A percentile compares a stretch with the other conserved stretches of the same genome.
Conservation (phyloP, 1,139 yeast species). For the Lodderomyces margitis region DNA sequence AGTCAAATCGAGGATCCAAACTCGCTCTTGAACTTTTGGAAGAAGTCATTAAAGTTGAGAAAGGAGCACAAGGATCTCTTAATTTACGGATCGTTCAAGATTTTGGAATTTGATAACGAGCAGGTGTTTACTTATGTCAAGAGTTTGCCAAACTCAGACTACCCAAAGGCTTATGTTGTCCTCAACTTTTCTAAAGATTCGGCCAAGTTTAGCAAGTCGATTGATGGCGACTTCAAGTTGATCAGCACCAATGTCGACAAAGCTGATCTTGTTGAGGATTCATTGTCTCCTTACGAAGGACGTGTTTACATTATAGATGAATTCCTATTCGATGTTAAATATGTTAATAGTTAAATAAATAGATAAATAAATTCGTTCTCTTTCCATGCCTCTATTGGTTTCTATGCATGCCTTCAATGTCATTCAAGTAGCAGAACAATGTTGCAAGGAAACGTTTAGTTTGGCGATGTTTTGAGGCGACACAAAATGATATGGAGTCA, state of each 20-base stretch:
- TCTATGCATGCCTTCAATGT: conserved; percentile 1
- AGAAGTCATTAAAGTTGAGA: conserved; percentile 41
- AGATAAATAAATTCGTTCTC: conserved; percentile 1
- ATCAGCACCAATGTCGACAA: conserved; percentile 25
- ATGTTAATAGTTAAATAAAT: conserved; percentile 11
- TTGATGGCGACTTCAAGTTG: conserved; percentile 31
- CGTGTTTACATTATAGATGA: conserved; percentile 31
- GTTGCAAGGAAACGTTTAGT: conserved; percentile 80
- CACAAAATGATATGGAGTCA: conserved; percentile 81
- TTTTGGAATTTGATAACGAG: conserved; percentile 38
- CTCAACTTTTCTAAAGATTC: conserved; percentile 43
- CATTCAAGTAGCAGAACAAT: conserved; percentile 56
- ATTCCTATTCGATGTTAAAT: not conserved
- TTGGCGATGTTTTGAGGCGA: conserved; percentile 88
- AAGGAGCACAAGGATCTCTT: conserved; percentile 43
- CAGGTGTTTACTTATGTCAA: conserved; percentile 42
- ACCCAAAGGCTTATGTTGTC: conserved; percentile 36
- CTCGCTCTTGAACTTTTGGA: conserved; percentile 49
- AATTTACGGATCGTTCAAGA: conserved; percentile 47
- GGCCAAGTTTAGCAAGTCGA: conserved; percentile 27
- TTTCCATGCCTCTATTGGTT: not conserved
- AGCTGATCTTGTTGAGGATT: conserved; percentile 19
- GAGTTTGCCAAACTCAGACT: conserved; percentile 14
- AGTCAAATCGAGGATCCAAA: conserved; percentile 45
- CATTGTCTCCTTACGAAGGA: conserved; percentile 39